Evolutionary conservation across 176 grass and related monocot species (phyloP).

Genomic region (Calamus simplicifolius): DNA sequence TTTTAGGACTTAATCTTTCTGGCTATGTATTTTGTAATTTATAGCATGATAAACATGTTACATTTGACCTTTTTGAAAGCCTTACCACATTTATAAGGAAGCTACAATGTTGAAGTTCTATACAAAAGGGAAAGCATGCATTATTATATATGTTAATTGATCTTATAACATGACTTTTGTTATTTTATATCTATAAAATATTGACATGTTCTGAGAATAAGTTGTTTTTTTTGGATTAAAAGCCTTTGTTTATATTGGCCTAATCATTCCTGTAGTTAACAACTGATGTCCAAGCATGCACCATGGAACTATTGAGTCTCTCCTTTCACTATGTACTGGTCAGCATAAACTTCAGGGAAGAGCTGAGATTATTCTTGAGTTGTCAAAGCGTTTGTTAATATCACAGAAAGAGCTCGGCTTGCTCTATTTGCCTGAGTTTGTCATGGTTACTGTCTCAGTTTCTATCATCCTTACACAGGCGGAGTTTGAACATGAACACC

Average conservation of each 20-base stretch:
- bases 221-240: too few relatives aligned
- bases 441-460: constrained; percentile 48
- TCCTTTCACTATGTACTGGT: constrained; percentile 49
- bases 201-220: too few relatives aligned
- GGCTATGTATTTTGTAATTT: too few relatives aligned
- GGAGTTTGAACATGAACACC: constrained; percentile 91
- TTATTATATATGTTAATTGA: too few relatives aligned
- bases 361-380: constrained; percentile 39
- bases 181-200: too few relatives aligned
- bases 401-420: constrained; percentile 62
- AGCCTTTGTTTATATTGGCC: background rate
- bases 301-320: constrained; percentile 45
- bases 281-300: constrained; percentile 36
- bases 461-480: constrained; percentile 47
- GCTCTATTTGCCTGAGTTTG: constrained; percentile 43
- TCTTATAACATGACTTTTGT: too few relatives aligned
- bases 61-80: too few relatives aligned
- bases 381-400: constrained; percentile 56
- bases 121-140: too few relatives aligned
- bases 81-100: too few relatives aligned
- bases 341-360: constrained; percentile 45
- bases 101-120: too few relatives aligned
- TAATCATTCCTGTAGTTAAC: constrained; percentile 40
- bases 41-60: too few relatives aligned
- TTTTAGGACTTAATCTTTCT: too few relatives aligned